Conservation (phyloP, 1,284 basidiomycete species). For the Ustilago vetiveriae region DNA sequence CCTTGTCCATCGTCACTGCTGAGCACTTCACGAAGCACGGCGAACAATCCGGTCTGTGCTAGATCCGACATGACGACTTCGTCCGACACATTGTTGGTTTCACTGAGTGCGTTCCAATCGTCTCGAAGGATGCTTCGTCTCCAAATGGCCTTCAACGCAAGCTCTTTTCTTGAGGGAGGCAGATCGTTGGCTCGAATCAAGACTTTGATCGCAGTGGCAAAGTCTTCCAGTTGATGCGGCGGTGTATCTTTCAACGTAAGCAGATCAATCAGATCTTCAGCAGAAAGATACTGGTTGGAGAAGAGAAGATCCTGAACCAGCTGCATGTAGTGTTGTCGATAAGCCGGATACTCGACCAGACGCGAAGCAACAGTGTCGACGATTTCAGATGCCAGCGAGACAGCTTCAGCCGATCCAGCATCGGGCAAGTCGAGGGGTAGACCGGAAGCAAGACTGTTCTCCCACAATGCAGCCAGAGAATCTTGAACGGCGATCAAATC, state of each 20-base stretch:
- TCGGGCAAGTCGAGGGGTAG: slow-evolving; percentile 11
- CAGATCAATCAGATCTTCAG: slow-evolving; percentile 71
- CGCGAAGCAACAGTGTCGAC: slow-evolving; percentile 29
- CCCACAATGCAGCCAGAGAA: slow-evolving; percentile 59
- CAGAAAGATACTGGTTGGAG: slow-evolving; percentile 65
- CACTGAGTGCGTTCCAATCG: slow-evolving; percentile 69
- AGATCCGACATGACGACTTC: slow-evolving; percentile 38
- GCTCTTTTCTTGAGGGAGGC: slow-evolving; percentile 63
- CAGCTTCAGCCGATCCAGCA: slow-evolving; percentile 1
- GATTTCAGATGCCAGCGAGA: slow-evolving; percentile 24
- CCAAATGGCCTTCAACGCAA: slow-evolving; percentile 77
- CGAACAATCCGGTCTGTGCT: slow-evolving; percentile 30
- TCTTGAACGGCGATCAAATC: slow-evolving; percentile 73
- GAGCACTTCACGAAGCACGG: slow-evolving; percentile 27
- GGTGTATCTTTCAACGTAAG: slow-evolving; percentile 70
- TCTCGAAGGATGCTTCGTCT: slow-evolving; percentile 85
- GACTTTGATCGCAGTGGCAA: slow-evolving; percentile 69
- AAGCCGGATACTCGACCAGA: slow-evolving; percentile 40
- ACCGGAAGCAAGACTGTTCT: slow-evolving; percentile 31
- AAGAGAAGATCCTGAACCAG: slow-evolving; percentile 62
- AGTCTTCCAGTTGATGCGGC: slow-evolving; percentile 67
- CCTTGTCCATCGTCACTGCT: slow-evolving; percentile 16
- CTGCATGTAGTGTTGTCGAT: slow-evolving; percentile 49
- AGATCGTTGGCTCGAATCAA: slow-evolving; percentile 68
- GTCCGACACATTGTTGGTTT: slow-evolving; percentile 49